Evolutionary conservation across 805 yeast species (phyloP).

Genomic region (Hanseniaspora taiwanica): DNA sequence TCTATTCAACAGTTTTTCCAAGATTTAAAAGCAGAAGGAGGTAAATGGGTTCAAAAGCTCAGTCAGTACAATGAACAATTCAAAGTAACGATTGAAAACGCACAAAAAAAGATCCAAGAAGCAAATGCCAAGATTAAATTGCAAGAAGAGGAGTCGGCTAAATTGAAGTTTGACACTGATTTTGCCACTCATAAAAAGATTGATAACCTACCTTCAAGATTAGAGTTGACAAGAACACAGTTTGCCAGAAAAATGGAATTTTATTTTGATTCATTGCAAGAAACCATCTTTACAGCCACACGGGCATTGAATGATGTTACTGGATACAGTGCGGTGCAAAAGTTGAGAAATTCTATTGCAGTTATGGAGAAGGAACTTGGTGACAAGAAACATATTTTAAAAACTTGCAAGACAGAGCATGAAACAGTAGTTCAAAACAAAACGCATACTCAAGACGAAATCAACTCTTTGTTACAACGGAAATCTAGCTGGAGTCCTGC

Average conservation of each 20-base stretch:
- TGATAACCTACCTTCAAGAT: conserved; percentile 32
- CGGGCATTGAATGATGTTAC: conserved; percentile 78
- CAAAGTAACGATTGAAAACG: background rate
- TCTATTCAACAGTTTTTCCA: no score
- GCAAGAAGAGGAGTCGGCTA: conserved; percentile 25
- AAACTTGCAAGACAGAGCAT: conserved; percentile 36
- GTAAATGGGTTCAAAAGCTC: background rate
- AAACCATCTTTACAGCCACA: conserved; percentile 45
- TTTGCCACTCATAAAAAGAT: conserved; percentile 20
- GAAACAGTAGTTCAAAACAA: conserved; percentile 50
- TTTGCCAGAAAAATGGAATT: conserved; percentile 33
- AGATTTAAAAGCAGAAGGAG: background rate
- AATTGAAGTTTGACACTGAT: conserved; percentile 25
- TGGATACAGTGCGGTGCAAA: conserved; percentile 75
- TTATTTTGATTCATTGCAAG: conserved; percentile 44
- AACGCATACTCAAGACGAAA: conserved; percentile 62
- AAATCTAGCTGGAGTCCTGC: conserved; percentile 67
- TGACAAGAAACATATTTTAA: conserved; percentile 35
- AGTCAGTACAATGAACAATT: background rate
- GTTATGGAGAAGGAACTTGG: conserved; percentile 38
- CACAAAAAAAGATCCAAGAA: conserved; percentile 24
- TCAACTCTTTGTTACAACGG: conserved; percentile 76
- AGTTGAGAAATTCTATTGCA: conserved; percentile 49
- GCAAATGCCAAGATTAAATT: conserved; percentile 26
- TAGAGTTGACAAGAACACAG: conserved; percentile 27